A percentile compares a stretch with the other conserved stretches of the same genome.
phyloP scores from a whole-genome alignment of 192 early-diverging fungal species.

The Diversispora eburnea region DNA sequence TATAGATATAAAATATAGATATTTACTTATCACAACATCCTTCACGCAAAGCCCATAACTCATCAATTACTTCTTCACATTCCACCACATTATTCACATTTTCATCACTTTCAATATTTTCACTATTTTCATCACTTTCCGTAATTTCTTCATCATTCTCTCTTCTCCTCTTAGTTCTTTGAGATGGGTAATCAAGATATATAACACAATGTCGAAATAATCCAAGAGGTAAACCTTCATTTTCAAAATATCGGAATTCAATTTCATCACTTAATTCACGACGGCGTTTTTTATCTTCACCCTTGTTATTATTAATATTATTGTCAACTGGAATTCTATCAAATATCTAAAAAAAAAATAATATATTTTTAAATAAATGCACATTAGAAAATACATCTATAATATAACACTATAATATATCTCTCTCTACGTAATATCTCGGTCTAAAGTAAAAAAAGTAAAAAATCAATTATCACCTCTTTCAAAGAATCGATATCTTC shows the following conservation, averaged over 20 bases:
- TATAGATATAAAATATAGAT: neutral
- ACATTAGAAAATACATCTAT: neutral
- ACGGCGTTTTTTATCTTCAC: neutral
- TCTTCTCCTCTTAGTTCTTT: too few relatives aligned
- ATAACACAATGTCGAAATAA: slow-evolving; percentile 9
- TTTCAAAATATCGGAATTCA: neutral
- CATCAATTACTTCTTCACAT: neutral
- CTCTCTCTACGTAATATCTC: too few relatives aligned
- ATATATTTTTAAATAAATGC: neutral
- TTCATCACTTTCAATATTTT: too few relatives aligned
- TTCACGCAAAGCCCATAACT: slow-evolving; percentile 12
- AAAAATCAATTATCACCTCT: slow-evolving; percentile 44
- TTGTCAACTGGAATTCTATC: slow-evolving; percentile 5
- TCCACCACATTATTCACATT: too few relatives aligned
- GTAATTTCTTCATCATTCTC: too few relatives aligned
- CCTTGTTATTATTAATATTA: neutral
- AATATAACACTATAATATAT: too few relatives aligned
- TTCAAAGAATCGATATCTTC: slow-evolving; percentile 46
- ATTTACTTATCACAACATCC: slow-evolving; percentile 4
- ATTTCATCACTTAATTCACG: slow-evolving; percentile 6
- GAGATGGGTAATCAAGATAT: slow-evolving; percentile 9
- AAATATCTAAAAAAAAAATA: neutral
- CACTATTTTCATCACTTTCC: too few relatives aligned
- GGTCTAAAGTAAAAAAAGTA: too few relatives aligned
- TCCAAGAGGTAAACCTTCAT: slow-evolving; percentile 8